Conservation (phyloP, 2,329 filamentous ascomycete species). For the Dactylellina drechsleri region DNA sequence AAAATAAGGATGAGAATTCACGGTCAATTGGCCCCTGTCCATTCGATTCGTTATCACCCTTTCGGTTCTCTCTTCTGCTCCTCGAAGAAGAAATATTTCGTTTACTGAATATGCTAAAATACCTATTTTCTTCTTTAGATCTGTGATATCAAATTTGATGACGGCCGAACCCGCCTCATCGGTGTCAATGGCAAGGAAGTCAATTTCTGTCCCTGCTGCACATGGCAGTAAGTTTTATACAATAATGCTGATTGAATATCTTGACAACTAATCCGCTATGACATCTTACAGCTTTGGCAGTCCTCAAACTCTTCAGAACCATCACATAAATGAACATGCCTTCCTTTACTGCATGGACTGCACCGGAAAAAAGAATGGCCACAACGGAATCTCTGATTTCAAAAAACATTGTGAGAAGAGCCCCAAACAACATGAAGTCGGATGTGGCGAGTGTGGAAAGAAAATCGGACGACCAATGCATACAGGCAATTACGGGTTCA, state of each 20-base stretch:
- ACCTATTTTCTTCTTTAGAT: neutral
- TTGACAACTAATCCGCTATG: too few species aligned
- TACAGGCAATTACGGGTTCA: neutral
- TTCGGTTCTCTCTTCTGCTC: too few species aligned
- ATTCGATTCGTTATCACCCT: too few species aligned
- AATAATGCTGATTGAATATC: too few species aligned
- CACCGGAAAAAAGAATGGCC: neutral
- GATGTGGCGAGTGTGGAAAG: conserved; percentile 27
- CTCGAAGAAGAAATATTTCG: too few species aligned
- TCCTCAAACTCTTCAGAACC: conserved; percentile 11
- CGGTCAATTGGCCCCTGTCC: too few species aligned
- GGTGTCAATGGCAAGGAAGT: neutral
- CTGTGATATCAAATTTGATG: neutral
- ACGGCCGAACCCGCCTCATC: neutral
- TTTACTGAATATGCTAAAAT: neutral
- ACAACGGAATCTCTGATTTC: conserved; percentile 6
- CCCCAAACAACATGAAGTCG: conserved; percentile 15
- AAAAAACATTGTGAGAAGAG: neutral
- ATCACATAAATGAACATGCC: conserved; percentile 18
- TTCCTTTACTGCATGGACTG: conserved; percentile 15
- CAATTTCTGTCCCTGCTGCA: conserved; percentile 12
- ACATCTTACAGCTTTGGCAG: too few species aligned
- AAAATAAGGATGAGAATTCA: too few species aligned
- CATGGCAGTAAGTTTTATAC: conserved; percentile 24
- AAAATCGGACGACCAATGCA: neutral